Evolutionary conservation across 345 rosid genomes (phyloP).

Genomic region (Eutrema heterophyllum): DNA sequence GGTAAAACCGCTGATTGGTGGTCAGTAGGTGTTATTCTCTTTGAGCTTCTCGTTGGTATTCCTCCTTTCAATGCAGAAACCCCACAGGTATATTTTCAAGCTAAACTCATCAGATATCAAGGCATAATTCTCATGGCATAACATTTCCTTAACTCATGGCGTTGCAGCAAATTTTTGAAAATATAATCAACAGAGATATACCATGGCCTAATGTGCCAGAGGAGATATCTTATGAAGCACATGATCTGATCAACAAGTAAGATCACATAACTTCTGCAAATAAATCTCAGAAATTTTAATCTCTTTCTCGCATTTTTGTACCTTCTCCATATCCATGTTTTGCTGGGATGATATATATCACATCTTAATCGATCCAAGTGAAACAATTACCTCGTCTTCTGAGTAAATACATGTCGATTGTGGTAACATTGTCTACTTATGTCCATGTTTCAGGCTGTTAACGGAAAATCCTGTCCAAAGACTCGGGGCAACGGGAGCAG

Average conservation of each 20-base stretch:
- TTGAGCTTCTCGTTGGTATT: constrained; percentile 84
- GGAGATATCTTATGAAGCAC: constrained; percentile 70
- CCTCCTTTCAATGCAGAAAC: constrained; percentile 95
- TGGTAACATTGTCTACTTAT: constrained; percentile 1
- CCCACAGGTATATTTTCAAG: constrained; percentile 57
- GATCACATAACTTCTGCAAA: constrained; percentile 20
- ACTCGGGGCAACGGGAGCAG: constrained; percentile 88
- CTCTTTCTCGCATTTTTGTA: background rate
- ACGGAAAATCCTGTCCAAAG: constrained; percentile 88
- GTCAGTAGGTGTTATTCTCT: constrained; percentile 94
- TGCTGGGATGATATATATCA: background rate
- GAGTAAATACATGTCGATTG: background rate
- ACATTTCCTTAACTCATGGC: background rate
- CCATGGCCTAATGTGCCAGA: constrained; percentile 89
- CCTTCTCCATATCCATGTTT: background rate
- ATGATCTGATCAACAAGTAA: constrained; percentile 85
- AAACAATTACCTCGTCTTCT: too few species aligned
- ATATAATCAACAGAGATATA: constrained; percentile 82
- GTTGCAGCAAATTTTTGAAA: constrained; percentile 88
- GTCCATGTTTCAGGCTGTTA: constrained; percentile 54
- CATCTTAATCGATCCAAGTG: background rate
- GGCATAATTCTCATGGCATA: background rate
- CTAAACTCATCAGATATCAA: background rate
- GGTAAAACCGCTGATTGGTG: constrained; percentile 99
- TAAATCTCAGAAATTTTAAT: background rate